Percentiles rank a stretch among this genome's conserved stretches.
Conservation (phyloP, 305 asterid species). For the Fraxinus sp. region DNA sequence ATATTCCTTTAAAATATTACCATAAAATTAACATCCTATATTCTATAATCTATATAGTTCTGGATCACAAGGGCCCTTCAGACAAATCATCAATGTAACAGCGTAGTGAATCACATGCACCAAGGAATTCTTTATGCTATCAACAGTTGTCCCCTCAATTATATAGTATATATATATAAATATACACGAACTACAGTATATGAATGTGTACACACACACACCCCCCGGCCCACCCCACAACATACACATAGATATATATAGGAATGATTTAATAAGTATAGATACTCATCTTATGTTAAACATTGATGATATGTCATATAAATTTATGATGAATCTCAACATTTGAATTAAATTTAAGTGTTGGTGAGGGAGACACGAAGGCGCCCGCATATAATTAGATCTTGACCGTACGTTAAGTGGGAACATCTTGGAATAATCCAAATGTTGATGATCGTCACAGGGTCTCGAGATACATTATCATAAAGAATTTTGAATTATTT, state of each 20-base stretch:
- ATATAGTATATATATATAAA: conserved; percentile 6
- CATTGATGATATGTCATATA: no score
- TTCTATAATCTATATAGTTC: conserved; percentile 20
- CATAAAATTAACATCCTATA: conserved; percentile 1
- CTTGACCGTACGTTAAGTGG: conserved; percentile 43
- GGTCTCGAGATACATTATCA: conserved; percentile 19
- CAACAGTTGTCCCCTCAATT: conserved; percentile 28
- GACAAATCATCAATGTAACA: conserved; percentile 40
- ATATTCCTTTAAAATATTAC: not conserved
- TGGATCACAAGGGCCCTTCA: conserved; percentile 35
- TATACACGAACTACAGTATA: not conserved
- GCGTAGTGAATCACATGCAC: conserved; percentile 55
- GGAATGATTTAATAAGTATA: no score
- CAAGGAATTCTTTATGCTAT: conserved; percentile 27
- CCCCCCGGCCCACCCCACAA: no score
- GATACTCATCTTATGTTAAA: no score
- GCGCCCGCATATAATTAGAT: conserved; percentile 40
- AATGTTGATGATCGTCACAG: conserved; percentile 17
- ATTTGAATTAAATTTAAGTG: no score
- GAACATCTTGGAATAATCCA: conserved; percentile 40
- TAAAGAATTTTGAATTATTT: conserved; percentile 4
- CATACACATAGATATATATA: no score
- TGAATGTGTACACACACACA: not conserved
- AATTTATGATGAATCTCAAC: no score
- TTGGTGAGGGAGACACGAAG: conserved; percentile 5